Conservation (phyloP, 2,329 filamentous ascomycete species). For the Colletotrichum liriopes region DNA sequence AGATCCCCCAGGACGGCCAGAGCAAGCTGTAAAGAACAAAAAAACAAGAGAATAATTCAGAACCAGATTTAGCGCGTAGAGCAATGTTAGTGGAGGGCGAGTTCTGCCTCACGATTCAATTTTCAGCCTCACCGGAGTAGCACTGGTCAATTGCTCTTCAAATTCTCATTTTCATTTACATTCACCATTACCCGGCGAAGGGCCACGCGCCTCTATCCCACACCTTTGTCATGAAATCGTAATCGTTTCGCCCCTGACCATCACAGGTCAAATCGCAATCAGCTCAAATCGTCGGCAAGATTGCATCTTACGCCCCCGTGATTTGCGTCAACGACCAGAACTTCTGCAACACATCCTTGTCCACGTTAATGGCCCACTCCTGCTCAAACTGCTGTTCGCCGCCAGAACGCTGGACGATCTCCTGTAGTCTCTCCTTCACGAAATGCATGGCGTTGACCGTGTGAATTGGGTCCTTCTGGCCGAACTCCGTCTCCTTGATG, state of each 20-base stretch:
- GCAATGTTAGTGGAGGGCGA: not conserved
- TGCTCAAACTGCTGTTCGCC: conserved; percentile 77
- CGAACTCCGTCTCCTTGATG: conserved; percentile 67
- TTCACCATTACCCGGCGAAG: conserved; percentile 6
- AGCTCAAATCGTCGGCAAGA: not conserved
- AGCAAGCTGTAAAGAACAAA: conserved; percentile 64
- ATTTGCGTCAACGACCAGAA: conserved; percentile 59
- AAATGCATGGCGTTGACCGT: conserved; percentile 76
- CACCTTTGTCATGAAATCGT: conserved; percentile 34
- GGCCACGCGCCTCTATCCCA: conserved; percentile 18
- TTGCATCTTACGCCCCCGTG: conserved; percentile 9
- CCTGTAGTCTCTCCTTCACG: conserved; percentile 73
- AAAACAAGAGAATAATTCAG: too few relatives aligned
- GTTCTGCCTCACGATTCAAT: not conserved
- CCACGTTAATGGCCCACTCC: conserved; percentile 81
- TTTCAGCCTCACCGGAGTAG: not conserved
- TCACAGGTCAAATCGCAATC: conserved; percentile 5
- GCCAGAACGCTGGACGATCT: conserved; percentile 72
- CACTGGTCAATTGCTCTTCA: not conserved
- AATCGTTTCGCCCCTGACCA: conserved; percentile 12
- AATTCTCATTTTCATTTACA: conserved; percentile 4
- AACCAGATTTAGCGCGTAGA: not conserved
- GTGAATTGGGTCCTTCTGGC: conserved; percentile 77
- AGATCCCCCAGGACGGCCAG: conserved; percentile 79
- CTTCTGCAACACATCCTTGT: conserved; percentile 78